These are phyloP conservation scores for Penicillium subrubescens DNA, from an alignment of 495 filamentous ascomycete genomes.

Conservation along the genomic window DNA sequence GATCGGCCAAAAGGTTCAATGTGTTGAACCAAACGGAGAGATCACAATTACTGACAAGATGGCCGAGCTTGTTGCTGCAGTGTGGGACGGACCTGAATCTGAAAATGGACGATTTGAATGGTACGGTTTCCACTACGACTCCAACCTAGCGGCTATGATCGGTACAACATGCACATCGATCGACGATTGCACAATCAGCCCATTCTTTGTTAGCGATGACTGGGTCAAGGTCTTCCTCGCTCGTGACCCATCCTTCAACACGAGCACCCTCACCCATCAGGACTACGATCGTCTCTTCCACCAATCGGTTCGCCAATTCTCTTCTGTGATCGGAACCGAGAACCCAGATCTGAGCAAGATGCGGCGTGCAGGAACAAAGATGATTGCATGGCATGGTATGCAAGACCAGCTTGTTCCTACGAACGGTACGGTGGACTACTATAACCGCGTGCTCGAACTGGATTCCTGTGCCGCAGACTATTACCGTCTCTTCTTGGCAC, in stretches of 20 bases:
- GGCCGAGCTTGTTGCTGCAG: constrained; percentile 20
- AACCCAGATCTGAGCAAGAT: constrained; percentile 39
- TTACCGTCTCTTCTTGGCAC: constrained; percentile 25
- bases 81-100: constrained; percentile 29
- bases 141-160: constrained; percentile 11
- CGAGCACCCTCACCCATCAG: constrained; percentile 24
- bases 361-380: constrained; percentile 37
- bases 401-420: constrained; percentile 25
- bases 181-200: constrained; percentile 16
- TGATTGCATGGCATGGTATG: constrained; percentile 46
- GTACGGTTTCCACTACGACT: constrained; percentile 30
- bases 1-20: constrained; percentile 48
- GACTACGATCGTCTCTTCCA: constrained; percentile 24
- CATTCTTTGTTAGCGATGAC: constrained; percentile 22
- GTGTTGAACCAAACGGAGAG: constrained; percentile 23
- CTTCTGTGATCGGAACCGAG: constrained; percentile 33
- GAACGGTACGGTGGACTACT: constrained; percentile 16
- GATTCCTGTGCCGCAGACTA: constrained; percentile 14
- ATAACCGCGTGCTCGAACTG: background rate
- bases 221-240: constrained; percentile 48
- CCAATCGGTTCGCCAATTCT: constrained; percentile 13
- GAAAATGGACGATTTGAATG: constrained; percentile 26
- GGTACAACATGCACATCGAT: constrained; percentile 14
- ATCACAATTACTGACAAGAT: constrained; percentile 19
- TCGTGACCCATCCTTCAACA: constrained; percentile 38